Conservation (phyloP, 2,329 filamentous ascomycete species). For the Xylariaceae sp. region DNA sequence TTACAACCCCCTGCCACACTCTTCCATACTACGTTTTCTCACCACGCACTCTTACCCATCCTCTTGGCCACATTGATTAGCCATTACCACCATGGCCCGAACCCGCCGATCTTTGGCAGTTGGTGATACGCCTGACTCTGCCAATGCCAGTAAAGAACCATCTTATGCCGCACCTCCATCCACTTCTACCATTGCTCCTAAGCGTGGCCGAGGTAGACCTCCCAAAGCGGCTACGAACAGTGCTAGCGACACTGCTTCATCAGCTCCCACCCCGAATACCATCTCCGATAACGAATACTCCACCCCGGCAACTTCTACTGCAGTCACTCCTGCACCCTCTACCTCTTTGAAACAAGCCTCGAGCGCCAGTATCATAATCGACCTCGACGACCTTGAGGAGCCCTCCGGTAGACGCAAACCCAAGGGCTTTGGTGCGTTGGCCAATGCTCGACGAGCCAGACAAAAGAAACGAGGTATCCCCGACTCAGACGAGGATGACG, state of each 20-base stretch:
- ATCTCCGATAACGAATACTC: constrained; percentile 34
- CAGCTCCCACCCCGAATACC: constrained; percentile 28
- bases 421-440: constrained; percentile 3
- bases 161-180: too few relatives aligned
- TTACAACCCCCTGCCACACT: too few relatives aligned
- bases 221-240: constrained; percentile 19
- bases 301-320: constrained; percentile 40
- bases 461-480: constrained; percentile 19
- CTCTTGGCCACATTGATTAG: too few relatives aligned
- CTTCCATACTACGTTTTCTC: too few relatives aligned
- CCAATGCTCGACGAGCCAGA: constrained; percentile 7
- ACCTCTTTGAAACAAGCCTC: constrained; percentile 12
- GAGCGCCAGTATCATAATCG: constrained; percentile 24
- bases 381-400: constrained; percentile 27
- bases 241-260: constrained; percentile 28
- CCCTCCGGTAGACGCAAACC: constrained; percentile 35
- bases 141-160: too few relatives aligned
- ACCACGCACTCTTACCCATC: too few relatives aligned
- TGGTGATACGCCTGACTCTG: too few relatives aligned
- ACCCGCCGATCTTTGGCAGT: too few relatives aligned
- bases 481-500: constrained; percentile 20
- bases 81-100: too few relatives aligned
- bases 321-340: constrained; percentile 33
- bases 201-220: constrained; percentile 24
- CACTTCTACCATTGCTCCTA: too few relatives aligned